These are phyloP conservation scores for Cordyceps javanica DNA, from an alignment of 2,329 filamentous ascomycete genomes.

Conservation along the genomic window DNA sequence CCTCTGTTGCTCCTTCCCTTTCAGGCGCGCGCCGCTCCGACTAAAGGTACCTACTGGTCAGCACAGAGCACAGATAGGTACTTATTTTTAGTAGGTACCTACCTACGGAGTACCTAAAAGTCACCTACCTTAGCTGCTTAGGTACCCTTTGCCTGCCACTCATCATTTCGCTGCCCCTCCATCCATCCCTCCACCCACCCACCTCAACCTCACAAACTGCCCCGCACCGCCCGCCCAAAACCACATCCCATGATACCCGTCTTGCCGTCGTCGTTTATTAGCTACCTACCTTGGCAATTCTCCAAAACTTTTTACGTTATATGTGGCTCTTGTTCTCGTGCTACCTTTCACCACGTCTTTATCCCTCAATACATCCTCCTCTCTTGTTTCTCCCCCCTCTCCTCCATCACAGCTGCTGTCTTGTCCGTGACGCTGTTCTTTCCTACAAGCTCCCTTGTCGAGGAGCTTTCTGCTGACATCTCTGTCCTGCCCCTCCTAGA, in stretches of 20 bases:
- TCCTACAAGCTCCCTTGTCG: neutral
- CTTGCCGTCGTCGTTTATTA: neutral
- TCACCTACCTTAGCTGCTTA: too few relatives aligned
- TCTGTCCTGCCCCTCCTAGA: neutral
- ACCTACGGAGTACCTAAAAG: too few relatives aligned
- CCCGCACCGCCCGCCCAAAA: conserved; percentile 3
- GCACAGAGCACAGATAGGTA: too few relatives aligned
- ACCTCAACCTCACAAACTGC: too few relatives aligned
- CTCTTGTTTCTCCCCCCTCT: neutral
- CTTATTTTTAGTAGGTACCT: too few relatives aligned
- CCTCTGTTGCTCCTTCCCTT: neutral
- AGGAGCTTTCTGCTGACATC: conserved; percentile 7
- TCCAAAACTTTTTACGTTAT: conserved; percentile 7
- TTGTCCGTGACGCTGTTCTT: neutral
- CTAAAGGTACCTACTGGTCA: too few relatives aligned
- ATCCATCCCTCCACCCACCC: neutral
- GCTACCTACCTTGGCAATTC: neutral
- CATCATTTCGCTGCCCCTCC: conserved; percentile 9
- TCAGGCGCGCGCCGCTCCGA: neutral
- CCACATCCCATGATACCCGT: neutral
- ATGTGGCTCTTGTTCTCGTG: neutral
- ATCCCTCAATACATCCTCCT: neutral
- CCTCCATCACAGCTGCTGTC: neutral
- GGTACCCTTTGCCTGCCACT: too few relatives aligned
- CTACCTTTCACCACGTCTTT: neutral